phyloP scores from a whole-genome alignment of 139 green algal genomes.

The Tetraselmis striata region DNA sequence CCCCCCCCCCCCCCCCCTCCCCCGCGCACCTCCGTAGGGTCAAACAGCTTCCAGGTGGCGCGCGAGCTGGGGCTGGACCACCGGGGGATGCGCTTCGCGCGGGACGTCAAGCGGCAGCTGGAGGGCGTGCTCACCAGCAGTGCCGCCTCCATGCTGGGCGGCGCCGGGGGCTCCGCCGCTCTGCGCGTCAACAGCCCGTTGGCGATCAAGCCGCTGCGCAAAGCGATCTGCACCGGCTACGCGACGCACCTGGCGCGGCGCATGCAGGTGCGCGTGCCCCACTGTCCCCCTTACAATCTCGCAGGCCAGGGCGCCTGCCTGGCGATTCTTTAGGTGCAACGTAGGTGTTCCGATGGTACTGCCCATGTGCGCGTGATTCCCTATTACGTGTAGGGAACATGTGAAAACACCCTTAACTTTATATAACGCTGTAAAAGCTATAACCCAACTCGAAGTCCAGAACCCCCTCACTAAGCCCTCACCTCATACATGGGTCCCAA shows the following conservation, averaged over 20 bases:
- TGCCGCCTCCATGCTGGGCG: neutral
- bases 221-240: neutral
- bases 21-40: neutral
- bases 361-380: too few species aligned
- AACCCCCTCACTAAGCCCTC: too few species aligned
- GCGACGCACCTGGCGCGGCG: conserved; percentile 60
- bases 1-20: neutral
- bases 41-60: neutral
- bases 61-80: conserved; percentile 54
- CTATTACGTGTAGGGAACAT: too few species aligned
- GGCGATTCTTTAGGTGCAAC: too few species aligned
- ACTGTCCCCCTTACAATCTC: neutral
- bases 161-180: too few species aligned
- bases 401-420: too few species aligned
- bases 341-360: too few species aligned
- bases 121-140: conserved; percentile 11
- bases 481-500: too few species aligned
- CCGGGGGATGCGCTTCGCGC: conserved; percentile 75
- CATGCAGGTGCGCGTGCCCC: conserved; percentile 30
- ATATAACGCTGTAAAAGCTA: too few species aligned
- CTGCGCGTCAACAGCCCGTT: neutral
- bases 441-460: too few species aligned
- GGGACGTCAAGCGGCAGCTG: conserved; percentile 80
- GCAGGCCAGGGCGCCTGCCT: too few species aligned
- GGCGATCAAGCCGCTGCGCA: neutral